phyloP scores from a whole-genome alignment of 306 rosid species.

The Vigna radiata region DNA sequence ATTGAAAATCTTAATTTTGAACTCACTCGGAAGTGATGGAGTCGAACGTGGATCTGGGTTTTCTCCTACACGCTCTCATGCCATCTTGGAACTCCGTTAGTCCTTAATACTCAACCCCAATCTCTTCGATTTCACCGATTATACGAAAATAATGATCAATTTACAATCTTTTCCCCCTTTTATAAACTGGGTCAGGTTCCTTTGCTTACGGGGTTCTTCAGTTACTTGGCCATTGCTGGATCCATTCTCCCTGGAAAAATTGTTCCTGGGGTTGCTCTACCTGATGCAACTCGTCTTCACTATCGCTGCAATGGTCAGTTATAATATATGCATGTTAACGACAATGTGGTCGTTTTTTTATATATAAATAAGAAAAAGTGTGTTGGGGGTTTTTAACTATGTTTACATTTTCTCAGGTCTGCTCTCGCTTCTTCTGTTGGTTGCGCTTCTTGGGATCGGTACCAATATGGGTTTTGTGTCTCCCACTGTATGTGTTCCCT shows the following conservation, averaged over 20 bases:
- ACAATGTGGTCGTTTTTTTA: neutral
- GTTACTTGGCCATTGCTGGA: constrained; percentile 84
- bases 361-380: neutral
- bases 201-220: constrained; percentile 64
- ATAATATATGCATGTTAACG: neutral
- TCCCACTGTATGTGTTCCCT: constrained; percentile 71
- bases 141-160: constrained; percentile 9
- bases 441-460: constrained; percentile 67
- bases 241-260: constrained; percentile 75
- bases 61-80: constrained; percentile 39
- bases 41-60: constrained; percentile 44
- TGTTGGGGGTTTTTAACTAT: neutral
- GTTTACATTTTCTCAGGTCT: constrained; percentile 60
- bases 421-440: constrained; percentile 64
- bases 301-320: constrained; percentile 91
- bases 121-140: constrained; percentile 31
- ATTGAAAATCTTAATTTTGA: constrained; percentile 32
- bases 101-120: neutral
- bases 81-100: constrained; percentile 54
- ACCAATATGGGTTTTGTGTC: constrained; percentile 65
- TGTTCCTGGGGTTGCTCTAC: constrained; percentile 70
- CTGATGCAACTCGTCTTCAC: constrained; percentile 74
- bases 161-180: constrained; percentile 16
- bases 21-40: neutral
- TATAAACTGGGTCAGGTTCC: constrained; percentile 54